These are phyloP conservation scores for Musa troglodytarum DNA, from an alignment of 176 grass and related monocot species.

Conservation along the genomic window DNA sequence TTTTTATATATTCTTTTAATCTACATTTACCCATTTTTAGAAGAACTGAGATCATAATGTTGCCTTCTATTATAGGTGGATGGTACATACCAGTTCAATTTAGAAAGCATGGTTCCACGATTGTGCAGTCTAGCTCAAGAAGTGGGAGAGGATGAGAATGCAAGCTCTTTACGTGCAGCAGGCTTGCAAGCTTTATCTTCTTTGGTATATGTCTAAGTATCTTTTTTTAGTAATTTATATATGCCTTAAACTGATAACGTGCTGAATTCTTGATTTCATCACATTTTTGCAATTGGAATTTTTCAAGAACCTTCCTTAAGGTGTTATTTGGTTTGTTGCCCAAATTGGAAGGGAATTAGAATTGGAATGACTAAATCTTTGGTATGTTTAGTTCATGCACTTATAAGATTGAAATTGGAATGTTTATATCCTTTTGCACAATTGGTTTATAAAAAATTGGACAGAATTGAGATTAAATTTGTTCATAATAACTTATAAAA, in stretches of 20 bases:
- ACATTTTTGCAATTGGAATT: too few species aligned
- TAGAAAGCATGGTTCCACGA: slow-evolving; percentile 81
- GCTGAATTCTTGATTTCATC: too few species aligned
- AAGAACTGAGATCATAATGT: slow-evolving; percentile 3
- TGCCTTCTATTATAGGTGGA: slow-evolving; percentile 49
- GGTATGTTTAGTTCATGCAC: too few species aligned
- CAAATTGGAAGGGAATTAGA: too few species aligned
- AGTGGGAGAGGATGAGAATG: slow-evolving; percentile 60
- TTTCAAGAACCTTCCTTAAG: too few species aligned
- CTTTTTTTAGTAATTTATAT: slow-evolving; percentile 4
- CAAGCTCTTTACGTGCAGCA: slow-evolving; percentile 37
- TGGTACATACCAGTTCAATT: slow-evolving; percentile 96
- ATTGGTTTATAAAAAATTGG: too few species aligned
- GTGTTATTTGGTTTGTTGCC: too few species aligned
- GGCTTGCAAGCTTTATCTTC: slow-evolving; percentile 79
- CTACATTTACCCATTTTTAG: slow-evolving; percentile 15
- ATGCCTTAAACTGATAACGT: neutral
- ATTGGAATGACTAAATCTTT: too few species aligned
- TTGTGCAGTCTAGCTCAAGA: slow-evolving; percentile 87
- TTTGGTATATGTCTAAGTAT: slow-evolving; percentile 42
- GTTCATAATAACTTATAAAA: too few species aligned
- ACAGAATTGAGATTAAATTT: too few species aligned
- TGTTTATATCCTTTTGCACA: too few species aligned
- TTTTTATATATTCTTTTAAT: slow-evolving; percentile 2
- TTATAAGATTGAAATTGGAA: too few species aligned